Evolutionary conservation across 208 protist species (phyloP), one percentile per base, ranked within the genome.

Genomic region (Trypanosomatidae sp.): DNA sequence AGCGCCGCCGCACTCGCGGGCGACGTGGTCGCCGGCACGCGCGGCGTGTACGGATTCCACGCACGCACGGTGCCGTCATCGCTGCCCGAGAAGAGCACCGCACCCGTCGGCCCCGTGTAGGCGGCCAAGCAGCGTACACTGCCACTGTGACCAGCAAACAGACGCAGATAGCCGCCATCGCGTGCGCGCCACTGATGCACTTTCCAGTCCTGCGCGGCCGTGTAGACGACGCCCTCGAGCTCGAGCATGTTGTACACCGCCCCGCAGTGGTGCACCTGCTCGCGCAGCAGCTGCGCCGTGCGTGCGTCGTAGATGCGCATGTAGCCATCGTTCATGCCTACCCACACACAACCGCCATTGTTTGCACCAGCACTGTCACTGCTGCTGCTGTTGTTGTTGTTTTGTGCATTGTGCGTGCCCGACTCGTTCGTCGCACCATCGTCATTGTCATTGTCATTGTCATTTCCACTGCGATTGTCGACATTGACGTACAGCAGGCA

Each of bases 11-110:
- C 52, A 50, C 18, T 48, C 61, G 25, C 32, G 33, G 15, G 53
- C 24, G 22, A 24, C 28, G 19, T 40, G 22, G n/a, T 23, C n/a
- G n/a, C n/a, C n/a, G n/a, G n/a, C n/a, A n/a, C n/a, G n/a, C n/a
- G 32, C 3, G 44, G 41, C 2, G 35, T 43, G 56, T 88, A 84
- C 15, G 78, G 79, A 53, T 89, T 70, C 80, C 84, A 92, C n/a
- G 72, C 79, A 6, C 59, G 48, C 11, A 88, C 62, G 2, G 74
- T 75, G 27, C 71, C 66, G 38, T 92, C 84, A 38, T 89, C 77
- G 43, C 69, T 69, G 42, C 84, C 79, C 18, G 79, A 85, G 63
- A 92, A 87, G 4, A 92, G 48, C 11, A 88, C 61, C 1, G 66
- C 56, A 8, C 74, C 78, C 7, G 71, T 84, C 2, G 61, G 43